These are phyloP conservation scores for Phlyctochytrium bullatum DNA, from an alignment of 192 early-diverging fungal genomes.

Conservation along the genomic window DNA sequence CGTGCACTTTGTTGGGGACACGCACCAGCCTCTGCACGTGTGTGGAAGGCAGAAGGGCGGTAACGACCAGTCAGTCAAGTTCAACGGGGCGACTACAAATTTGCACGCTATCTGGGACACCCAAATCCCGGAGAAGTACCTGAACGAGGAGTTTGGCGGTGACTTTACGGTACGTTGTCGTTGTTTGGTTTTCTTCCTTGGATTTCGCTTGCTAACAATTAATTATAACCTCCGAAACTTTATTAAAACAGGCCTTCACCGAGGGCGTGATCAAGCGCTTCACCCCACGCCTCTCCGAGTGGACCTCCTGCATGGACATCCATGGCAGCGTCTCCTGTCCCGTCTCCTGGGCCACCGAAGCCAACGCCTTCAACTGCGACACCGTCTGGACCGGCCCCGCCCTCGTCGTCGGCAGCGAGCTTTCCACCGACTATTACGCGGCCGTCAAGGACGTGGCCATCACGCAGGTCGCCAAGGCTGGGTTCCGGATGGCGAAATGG, in stretches of 20 bases:
- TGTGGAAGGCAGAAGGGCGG: constrained; percentile 27
- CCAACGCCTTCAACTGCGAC: constrained; percentile 31
- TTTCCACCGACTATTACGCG: constrained; percentile 27
- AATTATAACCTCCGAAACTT: not conserved
- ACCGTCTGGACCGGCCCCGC: constrained; percentile 28
- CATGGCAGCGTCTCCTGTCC: constrained; percentile 18
- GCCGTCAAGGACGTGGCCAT: constrained; percentile 21
- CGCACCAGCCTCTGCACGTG: constrained; percentile 40
- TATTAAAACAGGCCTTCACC: not conserved
- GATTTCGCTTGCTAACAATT: not conserved
- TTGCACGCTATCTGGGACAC: constrained; percentile 22
- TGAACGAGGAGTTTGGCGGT: constrained; percentile 13
- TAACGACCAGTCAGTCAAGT: constrained; percentile 19
- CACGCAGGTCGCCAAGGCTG: constrained; percentile 40
- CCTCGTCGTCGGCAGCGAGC: constrained; percentile 12
- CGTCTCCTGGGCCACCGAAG: constrained; percentile 33
- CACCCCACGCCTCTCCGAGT: not conserved
- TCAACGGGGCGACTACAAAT: not conserved
- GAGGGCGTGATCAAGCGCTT: not conserved
- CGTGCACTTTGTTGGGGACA: constrained; percentile 34
- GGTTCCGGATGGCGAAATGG: constrained; percentile 24
- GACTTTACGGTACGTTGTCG: not conserved
- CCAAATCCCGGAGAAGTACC: constrained; percentile 1
- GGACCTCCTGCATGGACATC: constrained; percentile 2
- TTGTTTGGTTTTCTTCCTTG: not conserved